Evolutionary conservation across 1,284 basidiomycete species (phyloP).

Genomic region (Ustilago nuda): DNA sequence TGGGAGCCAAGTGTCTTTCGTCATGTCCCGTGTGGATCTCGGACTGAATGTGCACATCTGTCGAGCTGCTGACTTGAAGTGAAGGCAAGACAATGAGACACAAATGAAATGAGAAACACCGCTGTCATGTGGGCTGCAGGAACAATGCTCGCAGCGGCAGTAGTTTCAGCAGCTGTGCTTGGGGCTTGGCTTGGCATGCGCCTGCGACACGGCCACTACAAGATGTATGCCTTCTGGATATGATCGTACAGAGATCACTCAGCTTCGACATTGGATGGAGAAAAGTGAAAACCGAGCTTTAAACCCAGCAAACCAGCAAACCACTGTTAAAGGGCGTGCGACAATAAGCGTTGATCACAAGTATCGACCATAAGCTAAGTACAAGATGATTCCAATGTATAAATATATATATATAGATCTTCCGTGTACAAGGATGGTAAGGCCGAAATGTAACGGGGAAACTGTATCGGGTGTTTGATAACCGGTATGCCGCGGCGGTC

Average conservation of each 20-base stretch:
- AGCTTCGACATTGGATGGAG: background rate
- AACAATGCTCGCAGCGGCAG: background rate
- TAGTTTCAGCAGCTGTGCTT: background rate
- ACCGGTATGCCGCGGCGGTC: no score
- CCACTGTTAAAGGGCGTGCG: no score
- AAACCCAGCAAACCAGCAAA: background rate
- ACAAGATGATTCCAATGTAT: no score
- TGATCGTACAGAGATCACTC: background rate
- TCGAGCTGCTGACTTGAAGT: background rate
- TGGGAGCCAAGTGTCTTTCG: background rate
- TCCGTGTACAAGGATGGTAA: no score
- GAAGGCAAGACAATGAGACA: background rate
- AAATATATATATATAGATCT: no score
- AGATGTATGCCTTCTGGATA: background rate
- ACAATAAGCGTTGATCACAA: no score
- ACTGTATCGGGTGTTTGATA: no score
- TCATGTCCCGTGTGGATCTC: background rate
- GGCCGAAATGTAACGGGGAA: no score
- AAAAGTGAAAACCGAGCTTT: conserved; percentile 5
- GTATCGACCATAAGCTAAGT: no score
- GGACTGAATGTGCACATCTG: background rate
- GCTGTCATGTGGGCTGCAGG: background rate
- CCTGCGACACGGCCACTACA: background rate
- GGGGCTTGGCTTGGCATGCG: background rate
- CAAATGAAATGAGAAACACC: background rate